Percentiles rank a stretch among this genome's conserved stretches.
These are phyloP conservation scores for Atalantia buxifolia DNA, from an alignment of 345 rosid genomes.

Conservation along the genomic window DNA sequence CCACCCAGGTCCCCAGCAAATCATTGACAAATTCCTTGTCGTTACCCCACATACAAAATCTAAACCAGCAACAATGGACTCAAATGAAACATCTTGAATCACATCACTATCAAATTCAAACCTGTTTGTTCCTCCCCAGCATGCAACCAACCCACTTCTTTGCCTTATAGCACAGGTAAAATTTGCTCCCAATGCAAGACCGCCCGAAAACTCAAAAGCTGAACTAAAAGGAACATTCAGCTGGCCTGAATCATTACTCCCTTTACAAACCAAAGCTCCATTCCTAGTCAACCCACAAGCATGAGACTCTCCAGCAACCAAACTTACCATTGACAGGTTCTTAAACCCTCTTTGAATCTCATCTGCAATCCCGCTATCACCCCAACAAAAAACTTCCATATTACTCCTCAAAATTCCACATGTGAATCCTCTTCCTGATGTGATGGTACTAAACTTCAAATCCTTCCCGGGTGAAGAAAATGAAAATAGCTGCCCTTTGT, in stretches of 20 bases:
- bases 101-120: constrained; percentile 7
- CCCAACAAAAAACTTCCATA: constrained; percentile 49
- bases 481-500: neutral
- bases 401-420: constrained; percentile 49
- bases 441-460: constrained; percentile 33
- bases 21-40: constrained; percentile 38
- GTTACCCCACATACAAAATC: constrained; percentile 49
- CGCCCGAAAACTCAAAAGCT: constrained; percentile 40
- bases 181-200: constrained; percentile 37
- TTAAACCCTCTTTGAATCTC: constrained; percentile 40
- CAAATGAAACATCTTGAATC: constrained; percentile 31
- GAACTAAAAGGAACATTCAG: constrained; percentile 37
- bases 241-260: constrained; percentile 35
- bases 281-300: constrained; percentile 43
- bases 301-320: constrained; percentile 49
- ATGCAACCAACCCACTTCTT: constrained; percentile 38
- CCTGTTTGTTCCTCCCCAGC: constrained; percentile 48
- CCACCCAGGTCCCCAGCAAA: constrained; percentile 60
- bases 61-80: constrained; percentile 45
- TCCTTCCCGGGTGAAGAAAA: constrained; percentile 36
- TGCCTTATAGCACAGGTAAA: constrained; percentile 41
- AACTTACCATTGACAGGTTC: constrained; percentile 34
- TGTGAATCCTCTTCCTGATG: constrained; percentile 50
- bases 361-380: constrained; percentile 20
- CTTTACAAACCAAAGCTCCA: constrained; percentile 46